Base-by-base conservation (phyloP, 495 filamentous ascomycete genomes). In the Emericellopsis terricola region DNA sequence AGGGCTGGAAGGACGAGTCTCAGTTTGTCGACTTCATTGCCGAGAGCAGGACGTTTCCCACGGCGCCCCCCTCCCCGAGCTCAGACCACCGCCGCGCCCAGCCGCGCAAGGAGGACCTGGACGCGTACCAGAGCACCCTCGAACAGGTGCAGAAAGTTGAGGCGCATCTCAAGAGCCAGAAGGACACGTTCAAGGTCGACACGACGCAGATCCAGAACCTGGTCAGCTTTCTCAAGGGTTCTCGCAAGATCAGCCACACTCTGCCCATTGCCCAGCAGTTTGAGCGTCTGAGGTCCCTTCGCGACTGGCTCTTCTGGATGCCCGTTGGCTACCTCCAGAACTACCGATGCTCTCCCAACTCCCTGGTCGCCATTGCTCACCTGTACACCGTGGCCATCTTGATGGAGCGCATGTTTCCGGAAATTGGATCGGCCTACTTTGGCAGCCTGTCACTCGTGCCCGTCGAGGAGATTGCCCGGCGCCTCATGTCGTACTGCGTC, bases 241-340 rank as follows among this genome's bases (percentile, higher is more conserved):
- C 94, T 36, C 73, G 77, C 49, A 67, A 74, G 30, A 71, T 83
- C 36, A 72, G 75, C 41, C 73, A 82, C 1, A 73, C 70, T 2
- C 71, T 78, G 40, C 71, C 76, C 6, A 62, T 81, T 13, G 73
- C 80, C 45, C 73, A 89, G 37, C 76, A 87, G 43, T 96, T 96
- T 51, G 75, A 84, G 48, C 74, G 83, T 41, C 69, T 96, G 17
- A 81, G 86, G 39, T 69, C 78, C 5, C 66, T 97, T 13, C 76
- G 86, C 28, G 71, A 76, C 37, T 94, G 91, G 86, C 69, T 96
- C 15, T 92, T 94, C 59, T 97, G 85, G 81, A 67, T 94, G 29
- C 91, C 91, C 3, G 71, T 82, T 34, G 60, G 62, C 41, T 69
- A 69, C 39, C 59, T 81, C 23, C 65, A 74, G 43, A 60, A 65